Evolutionary conservation across 371 early-diverging fungal species (phyloP).

Genomic region (Mucor velutinosus): DNA sequence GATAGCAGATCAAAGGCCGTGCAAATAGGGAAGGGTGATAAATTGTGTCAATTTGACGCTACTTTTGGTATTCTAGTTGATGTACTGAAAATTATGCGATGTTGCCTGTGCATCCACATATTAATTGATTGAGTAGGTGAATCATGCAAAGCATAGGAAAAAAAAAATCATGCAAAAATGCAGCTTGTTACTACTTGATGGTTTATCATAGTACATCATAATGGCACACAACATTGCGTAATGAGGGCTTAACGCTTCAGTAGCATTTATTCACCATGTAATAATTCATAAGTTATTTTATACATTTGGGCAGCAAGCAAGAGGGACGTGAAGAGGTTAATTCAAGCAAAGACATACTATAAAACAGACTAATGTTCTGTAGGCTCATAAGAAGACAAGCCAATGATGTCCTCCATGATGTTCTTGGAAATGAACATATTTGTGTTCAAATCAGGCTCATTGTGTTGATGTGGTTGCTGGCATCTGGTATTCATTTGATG

Average conservation of each 20-base stretch:
- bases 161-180: too few relatives aligned
- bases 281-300: background rate
- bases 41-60: background rate
- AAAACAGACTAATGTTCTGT: background rate
- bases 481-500: background rate
- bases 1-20: background rate
- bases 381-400: background rate
- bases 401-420: background rate
- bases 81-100: background rate
- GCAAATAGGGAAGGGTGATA: background rate
- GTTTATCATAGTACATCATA: too few relatives aligned
- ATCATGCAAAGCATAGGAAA: too few relatives aligned
- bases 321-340: too few relatives aligned
- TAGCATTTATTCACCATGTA: too few relatives aligned
- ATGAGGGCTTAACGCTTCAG: too few relatives aligned
- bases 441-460: background rate
- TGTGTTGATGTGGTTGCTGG: constrained; percentile 34
- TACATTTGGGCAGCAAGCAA: background rate
- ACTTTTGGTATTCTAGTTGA: background rate
- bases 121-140: background rate
- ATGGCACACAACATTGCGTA: too few relatives aligned
- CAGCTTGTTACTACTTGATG: too few relatives aligned
- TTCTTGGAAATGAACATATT: constrained; percentile 7
- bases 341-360: background rate
- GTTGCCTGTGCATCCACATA: background rate